Evolutionary conservation across 495 filamentous ascomycete genomes (phyloP).

Genomic region (Beverwykella pulmonaria): DNA sequence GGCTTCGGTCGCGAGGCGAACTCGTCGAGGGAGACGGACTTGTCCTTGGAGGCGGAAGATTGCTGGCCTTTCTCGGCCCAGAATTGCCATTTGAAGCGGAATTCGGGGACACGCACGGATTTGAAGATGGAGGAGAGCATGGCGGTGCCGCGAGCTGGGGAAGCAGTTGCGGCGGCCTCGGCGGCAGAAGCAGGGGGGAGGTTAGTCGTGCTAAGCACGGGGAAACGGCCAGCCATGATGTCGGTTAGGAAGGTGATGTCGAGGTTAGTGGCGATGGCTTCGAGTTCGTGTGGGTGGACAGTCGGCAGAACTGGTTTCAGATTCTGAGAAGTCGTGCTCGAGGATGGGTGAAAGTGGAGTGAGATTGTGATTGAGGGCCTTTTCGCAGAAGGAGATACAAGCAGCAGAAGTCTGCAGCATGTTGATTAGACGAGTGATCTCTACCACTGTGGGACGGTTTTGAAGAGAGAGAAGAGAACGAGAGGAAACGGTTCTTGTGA

Average conservation of each 20-base stretch:
- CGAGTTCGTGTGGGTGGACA: conserved; percentile 9
- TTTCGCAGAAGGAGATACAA: background rate
- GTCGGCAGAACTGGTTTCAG: background rate
- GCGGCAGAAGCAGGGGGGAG: conserved; percentile 33
- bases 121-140: conserved; percentile 48
- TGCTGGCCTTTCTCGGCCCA: conserved; percentile 57
- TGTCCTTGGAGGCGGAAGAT: conserved; percentile 5
- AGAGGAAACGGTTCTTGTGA: background rate
- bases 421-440: conserved; percentile 15
- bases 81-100: conserved; percentile 61
- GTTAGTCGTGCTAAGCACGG: conserved; percentile 30
- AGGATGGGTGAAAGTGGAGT: conserved; percentile 2
- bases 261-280: background rate
- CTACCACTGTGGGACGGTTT: conserved; percentile 8
- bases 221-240: conserved; percentile 33
- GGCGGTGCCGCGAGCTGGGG: conserved; percentile 46
- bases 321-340: background rate
- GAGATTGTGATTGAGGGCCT: background rate
- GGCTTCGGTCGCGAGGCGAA: conserved; percentile 56
- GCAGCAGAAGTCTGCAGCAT: conserved; percentile 12
- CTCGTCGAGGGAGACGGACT: conserved; percentile 16
- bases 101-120: conserved; percentile 55
- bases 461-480: background rate
- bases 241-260: background rate
- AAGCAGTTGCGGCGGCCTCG: conserved; percentile 38